phyloP scores from a whole-genome alignment of 208 protist genomes.

The Trichomonas vaginalis region DNA sequence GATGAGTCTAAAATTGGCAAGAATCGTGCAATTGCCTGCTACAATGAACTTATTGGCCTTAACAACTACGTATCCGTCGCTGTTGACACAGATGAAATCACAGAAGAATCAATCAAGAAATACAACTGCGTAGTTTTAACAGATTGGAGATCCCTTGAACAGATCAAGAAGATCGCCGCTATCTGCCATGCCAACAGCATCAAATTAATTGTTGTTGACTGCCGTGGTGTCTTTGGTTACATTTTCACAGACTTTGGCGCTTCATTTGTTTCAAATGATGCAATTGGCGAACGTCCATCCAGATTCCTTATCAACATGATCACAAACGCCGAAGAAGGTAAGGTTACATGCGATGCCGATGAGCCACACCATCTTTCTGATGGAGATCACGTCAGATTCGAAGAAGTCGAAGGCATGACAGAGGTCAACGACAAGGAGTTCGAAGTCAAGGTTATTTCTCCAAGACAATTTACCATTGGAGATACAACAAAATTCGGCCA shows the following conservation, averaged over 20 bases:
- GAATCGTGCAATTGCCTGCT: constrained; percentile 41
- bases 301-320: constrained; percentile 29
- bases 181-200: constrained; percentile 5
- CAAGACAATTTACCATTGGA: constrained; percentile 32
- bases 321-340: constrained; percentile 33
- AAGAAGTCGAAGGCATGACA: constrained; percentile 52
- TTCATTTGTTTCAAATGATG: constrained; percentile 32
- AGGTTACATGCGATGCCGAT: constrained; percentile 50
- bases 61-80: constrained; percentile 56
- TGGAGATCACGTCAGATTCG: constrained; percentile 57
- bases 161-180: not conserved
- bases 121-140: not conserved
- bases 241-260: constrained; percentile 43
- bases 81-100: constrained; percentile 14
- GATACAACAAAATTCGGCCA: constrained; percentile 23
- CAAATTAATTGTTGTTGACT: constrained; percentile 33
- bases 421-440: not conserved
- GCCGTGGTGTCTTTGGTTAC: constrained; percentile 33
- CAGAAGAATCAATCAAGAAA: not conserved
- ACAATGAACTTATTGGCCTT: constrained; percentile 53
- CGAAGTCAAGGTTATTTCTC: constrained; percentile 22
- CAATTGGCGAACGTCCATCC: constrained; percentile 33
- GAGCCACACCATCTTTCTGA: constrained; percentile 47
- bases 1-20: constrained; percentile 56
- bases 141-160: not conserved